Evolutionary conservation across 176 grass and related monocot species (phyloP), one percentile per base, ranked within the genome.

Genomic region (Dactylis glomerata): DNA sequence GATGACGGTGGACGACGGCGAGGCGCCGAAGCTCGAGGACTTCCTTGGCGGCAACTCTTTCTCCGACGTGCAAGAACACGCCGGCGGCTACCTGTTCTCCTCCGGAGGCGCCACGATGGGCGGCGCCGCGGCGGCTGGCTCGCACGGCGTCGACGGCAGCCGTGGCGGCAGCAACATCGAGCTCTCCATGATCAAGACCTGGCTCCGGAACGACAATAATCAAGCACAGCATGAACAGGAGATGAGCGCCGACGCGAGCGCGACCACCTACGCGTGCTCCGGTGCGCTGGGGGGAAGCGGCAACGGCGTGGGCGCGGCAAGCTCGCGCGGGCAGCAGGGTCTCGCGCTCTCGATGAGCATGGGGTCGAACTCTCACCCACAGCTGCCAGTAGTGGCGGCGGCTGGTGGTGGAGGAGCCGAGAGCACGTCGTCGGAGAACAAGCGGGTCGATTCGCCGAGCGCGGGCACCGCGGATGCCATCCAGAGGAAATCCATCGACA

Each of bases 331-430:
- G 2, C 72, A 99, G 88, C 72, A 99, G 88, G 88, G 90, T 72
- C 73, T 99, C 57, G 91, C 91, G 49, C 92, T 99, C 7, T 99
- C 97, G 30, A 99, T 99, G 93, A 99, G 97, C 84, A 99, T 90
- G 1, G 97, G 97, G 0, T 87, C 72, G 0, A 50, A 75, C 72
- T 50, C 90, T 7, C 89, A 94, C 66, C 78, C 88, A 56, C 92
- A 92, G 70, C 49, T 73, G 70, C 42, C 70, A 8, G 42, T 73
- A 3, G 44, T 73, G 17, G 7, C 45, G 9, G 72, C 72, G 1
- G 27, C 45, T 0, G 41, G 8, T 9, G 37, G 37, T 40, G 90
- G 32, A 10, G 87, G 73, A 16, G 87, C 86, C 3, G 90, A 95
- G 64, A 90, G 90, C 83, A 93, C 88, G 13, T 88, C 87, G 1